These are phyloP conservation scores for Artemisia tridentata DNA, from an alignment of 129 eudicot genomes.

Conservation along the genomic window DNA sequence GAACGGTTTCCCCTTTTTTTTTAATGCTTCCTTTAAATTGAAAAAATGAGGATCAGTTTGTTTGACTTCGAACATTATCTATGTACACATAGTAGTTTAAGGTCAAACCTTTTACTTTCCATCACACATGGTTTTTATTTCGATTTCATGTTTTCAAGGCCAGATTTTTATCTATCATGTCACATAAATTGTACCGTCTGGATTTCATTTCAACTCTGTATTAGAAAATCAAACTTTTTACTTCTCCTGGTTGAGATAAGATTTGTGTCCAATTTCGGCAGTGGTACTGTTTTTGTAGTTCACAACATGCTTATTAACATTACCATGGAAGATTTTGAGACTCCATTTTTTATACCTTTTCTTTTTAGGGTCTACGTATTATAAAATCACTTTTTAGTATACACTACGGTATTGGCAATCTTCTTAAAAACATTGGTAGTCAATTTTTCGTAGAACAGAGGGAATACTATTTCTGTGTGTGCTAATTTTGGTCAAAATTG, in stretches of 20 bases:
- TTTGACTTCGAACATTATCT: slow-evolving; percentile 7
- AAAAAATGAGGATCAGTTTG: background rate
- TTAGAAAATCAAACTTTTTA: too few species aligned
- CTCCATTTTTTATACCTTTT: background rate
- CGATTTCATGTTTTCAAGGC: background rate
- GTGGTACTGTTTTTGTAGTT: background rate
- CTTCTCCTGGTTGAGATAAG: background rate
- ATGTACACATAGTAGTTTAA: background rate
- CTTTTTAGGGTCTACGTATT: too few species aligned
- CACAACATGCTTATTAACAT: background rate
- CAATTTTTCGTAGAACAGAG: background rate
- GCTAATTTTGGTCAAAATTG: slow-evolving; percentile 16
- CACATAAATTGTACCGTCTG: too few species aligned
- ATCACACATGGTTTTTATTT: background rate
- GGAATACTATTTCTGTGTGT: background rate
- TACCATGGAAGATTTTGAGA: background rate
- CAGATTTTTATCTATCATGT: too few species aligned
- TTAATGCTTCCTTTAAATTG: background rate
- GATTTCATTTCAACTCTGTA: too few species aligned
- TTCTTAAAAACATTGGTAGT: background rate
- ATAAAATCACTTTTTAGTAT: too few species aligned
- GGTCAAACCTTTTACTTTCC: background rate
- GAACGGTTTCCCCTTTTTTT: background rate
- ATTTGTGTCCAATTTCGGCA: background rate
- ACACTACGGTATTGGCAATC: too few species aligned